Percentiles rank a stretch among this genome's conserved stretches.
Evolutionary conservation across 2,329 filamentous ascomycete species (phyloP).

Genomic region (Cryphonectria naterciae): DNA sequence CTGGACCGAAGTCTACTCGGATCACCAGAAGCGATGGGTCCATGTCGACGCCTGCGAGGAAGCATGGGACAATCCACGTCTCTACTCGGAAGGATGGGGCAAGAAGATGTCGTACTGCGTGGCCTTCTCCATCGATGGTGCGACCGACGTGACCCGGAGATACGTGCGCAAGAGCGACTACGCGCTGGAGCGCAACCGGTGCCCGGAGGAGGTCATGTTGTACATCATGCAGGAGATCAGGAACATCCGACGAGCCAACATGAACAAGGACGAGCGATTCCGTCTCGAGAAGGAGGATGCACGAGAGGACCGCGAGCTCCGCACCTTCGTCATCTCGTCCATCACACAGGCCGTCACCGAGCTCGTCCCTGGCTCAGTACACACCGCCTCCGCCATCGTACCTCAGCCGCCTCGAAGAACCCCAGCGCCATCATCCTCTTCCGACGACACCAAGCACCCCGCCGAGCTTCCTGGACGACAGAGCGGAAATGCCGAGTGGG

Average conservation of each 20-base stretch:
- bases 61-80: conserved; percentile 88
- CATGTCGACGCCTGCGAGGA: conserved; percentile 95
- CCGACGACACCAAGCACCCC: conserved; percentile 64
- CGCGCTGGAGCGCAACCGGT: conserved; percentile 75
- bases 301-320: conserved; percentile 74
- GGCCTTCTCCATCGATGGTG: conserved; percentile 89
- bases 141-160: conserved; percentile 67
- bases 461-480: conserved; percentile 58
- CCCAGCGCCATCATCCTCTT: conserved; percentile 31
- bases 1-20: conserved; percentile 97
- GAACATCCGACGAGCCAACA: conserved; percentile 77
- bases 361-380: conserved; percentile 57
- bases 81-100: conserved; percentile 94
- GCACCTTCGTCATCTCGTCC: conserved; percentile 72
- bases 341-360: conserved; percentile 75
- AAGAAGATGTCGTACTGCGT: conserved; percentile 98
- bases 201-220: conserved; percentile 86
- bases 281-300: conserved; percentile 79
- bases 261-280: conserved; percentile 85
- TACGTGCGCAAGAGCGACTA: conserved; percentile 74
- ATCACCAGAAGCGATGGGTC: conserved; percentile 92
- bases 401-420: conserved; percentile 34
- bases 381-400: conserved; percentile 30
- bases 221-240: conserved; percentile 94
- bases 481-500: conserved; percentile 43